A percentile compares a stretch with the other conserved stretches of the same genome.
Conservation (phyloP, 2,329 filamentous ascomycete species). For the Ciborinia camelliae region DNA sequence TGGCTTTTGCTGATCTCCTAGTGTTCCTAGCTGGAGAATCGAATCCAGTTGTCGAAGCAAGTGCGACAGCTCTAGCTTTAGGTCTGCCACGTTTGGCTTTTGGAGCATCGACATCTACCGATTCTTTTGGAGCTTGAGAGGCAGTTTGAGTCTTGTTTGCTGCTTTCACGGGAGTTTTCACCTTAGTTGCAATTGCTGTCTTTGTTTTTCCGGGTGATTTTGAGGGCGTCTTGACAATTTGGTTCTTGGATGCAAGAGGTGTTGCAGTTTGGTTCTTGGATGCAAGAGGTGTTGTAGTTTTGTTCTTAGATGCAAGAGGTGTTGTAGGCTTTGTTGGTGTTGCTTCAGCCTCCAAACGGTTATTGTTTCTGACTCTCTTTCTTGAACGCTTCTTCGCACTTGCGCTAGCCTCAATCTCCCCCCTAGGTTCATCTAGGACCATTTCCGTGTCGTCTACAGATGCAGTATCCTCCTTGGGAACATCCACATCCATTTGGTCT, state of each 20-base stretch:
- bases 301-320: neutral
- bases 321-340: slow-evolving; percentile 10
- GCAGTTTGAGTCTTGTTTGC: neutral
- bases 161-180: neutral
- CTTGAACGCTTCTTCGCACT: slow-evolving; percentile 23
- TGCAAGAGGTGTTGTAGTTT: neutral
- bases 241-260: slow-evolving; percentile 1
- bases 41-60: slow-evolving; percentile 6
- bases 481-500: neutral
- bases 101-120: slow-evolving; percentile 22
- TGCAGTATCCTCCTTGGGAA: neutral
- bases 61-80: slow-evolving; percentile 20
- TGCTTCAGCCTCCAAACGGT: slow-evolving; percentile 21
- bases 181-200: neutral
- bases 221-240: neutral
- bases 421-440: slow-evolving; percentile 14
- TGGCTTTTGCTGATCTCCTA: slow-evolving; percentile 32
- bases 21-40: slow-evolving; percentile 21
- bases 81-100: slow-evolving; percentile 21
- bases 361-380: slow-evolving; percentile 30
- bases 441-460: neutral
- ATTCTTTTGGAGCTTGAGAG: slow-evolving; percentile 22
- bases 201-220: slow-evolving; percentile 13
- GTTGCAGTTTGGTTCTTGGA: neutral
- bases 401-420: neutral